A percentile compares a stretch with the other conserved stretches of the same genome.
These are phyloP conservation scores for Uronychia binucleata DNA, from an alignment of 73 alveolate species.

Conservation along the genomic window DNA sequence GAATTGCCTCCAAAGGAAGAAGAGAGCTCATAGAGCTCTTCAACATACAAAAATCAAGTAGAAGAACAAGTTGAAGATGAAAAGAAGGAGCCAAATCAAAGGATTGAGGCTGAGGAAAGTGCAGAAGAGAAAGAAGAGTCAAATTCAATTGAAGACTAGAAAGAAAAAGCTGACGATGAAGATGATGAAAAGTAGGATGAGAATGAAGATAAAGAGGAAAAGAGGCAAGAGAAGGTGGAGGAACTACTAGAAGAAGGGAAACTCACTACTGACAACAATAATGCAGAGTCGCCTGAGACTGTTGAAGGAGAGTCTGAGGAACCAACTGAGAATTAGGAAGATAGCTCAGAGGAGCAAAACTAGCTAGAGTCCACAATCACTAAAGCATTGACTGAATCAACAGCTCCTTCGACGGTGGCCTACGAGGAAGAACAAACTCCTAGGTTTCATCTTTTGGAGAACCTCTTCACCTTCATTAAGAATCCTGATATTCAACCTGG, in stretches of 20 bases:
- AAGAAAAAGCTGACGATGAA: background rate
- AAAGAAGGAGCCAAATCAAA: background rate
- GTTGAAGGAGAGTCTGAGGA: too few species aligned
- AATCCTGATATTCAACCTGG: conserved; percentile 15
- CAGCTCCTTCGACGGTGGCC: background rate
- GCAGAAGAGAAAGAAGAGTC: conserved; percentile 3
- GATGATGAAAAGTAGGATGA: background rate
- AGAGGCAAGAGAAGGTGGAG: background rate
- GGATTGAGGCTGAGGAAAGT: background rate
- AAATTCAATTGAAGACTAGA: background rate
- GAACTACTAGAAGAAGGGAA: background rate
- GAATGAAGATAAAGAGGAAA: background rate
- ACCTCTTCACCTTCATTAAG: conserved; percentile 35
- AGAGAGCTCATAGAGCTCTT: too few species aligned
- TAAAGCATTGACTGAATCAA: background rate
- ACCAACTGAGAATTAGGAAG: background rate
- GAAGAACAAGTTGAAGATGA: too few species aligned
- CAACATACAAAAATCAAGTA: too few species aligned
- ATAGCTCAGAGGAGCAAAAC: background rate
- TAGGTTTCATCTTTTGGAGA: conserved; percentile 28
- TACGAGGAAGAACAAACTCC: background rate
- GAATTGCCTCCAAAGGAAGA: too few species aligned
- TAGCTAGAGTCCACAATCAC: background rate
- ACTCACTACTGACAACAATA: too few species aligned
- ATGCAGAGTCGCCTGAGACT: too few species aligned